phyloP scores from a whole-genome alignment of 148 eudicot genomes.

The Spergularia marina region DNA sequence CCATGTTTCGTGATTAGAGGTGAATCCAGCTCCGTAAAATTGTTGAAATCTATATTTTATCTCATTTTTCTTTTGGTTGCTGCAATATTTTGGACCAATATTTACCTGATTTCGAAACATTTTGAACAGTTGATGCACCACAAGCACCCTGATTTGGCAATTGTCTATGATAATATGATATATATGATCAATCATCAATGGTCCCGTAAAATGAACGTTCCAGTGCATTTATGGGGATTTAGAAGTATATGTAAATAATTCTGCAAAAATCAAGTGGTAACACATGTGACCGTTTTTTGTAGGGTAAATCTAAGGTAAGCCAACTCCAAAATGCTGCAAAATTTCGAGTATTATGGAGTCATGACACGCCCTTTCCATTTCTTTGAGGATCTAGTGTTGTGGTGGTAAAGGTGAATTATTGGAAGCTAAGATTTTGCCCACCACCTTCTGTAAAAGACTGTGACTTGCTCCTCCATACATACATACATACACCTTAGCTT shows the following conservation, averaged over 20 bases:
- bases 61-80: too few species aligned
- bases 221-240: constrained; percentile 24
- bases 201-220: constrained; percentile 17
- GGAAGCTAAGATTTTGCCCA: constrained; percentile 6
- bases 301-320: constrained; percentile 13
- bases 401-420: constrained; percentile 23
- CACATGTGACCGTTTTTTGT: constrained; percentile 18
- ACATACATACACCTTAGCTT: constrained; percentile 1
- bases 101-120: too few species aligned
- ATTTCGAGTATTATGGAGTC: background rate
- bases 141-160: too few species aligned
- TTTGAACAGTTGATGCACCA: too few species aligned
- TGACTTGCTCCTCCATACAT: constrained; percentile 11
- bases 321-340: constrained; percentile 13
- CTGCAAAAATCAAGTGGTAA: constrained; percentile 21
- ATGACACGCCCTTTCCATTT: constrained; percentile 15
- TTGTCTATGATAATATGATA: too few species aligned
- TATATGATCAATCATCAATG: background rate
- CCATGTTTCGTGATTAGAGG: too few species aligned
- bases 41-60: too few species aligned
- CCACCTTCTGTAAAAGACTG: constrained; percentile 9
- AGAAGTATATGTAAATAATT: constrained; percentile 9
- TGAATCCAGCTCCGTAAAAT: too few species aligned
- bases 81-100: too few species aligned
- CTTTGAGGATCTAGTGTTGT: constrained; percentile 8